Conservation (phyloP, 805 yeast genomes). For the Brettanomyces custersianus region DNA sequence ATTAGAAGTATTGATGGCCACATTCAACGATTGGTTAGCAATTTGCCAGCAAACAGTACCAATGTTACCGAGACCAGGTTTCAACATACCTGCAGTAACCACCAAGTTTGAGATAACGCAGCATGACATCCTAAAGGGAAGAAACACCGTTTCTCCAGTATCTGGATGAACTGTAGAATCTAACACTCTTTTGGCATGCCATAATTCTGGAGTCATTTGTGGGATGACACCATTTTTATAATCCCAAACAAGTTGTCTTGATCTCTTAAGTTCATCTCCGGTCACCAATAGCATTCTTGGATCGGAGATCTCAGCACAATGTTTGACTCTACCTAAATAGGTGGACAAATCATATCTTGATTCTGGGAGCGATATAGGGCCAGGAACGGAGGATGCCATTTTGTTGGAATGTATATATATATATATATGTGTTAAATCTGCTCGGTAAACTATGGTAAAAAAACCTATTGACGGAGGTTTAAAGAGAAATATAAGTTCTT, state of each 20-base stretch:
- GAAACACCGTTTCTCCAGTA: slow-evolving; percentile 82
- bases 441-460: no score
- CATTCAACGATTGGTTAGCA: slow-evolving; percentile 93
- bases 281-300: slow-evolving; percentile 83
- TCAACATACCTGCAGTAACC: slow-evolving; percentile 96
- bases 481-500: no score
- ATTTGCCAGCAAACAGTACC: slow-evolving; percentile 98
- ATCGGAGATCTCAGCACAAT: slow-evolving; percentile 87
- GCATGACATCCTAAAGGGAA: slow-evolving; percentile 96
- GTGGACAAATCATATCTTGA: slow-evolving; percentile 74
- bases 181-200: slow-evolving; percentile 80
- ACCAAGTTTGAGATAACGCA: slow-evolving; percentile 89
- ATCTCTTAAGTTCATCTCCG: slow-evolving; percentile 46
- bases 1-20: slow-evolving; percentile 93
- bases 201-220: slow-evolving; percentile 68
- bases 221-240: slow-evolving; percentile 62
- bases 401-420: no score
- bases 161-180: slow-evolving; percentile 96
- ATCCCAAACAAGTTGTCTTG: slow-evolving; percentile 59
- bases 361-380: slow-evolving; percentile 69
- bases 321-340: slow-evolving; percentile 91
- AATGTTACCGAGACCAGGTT: slow-evolving; percentile 81
- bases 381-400: slow-evolving; percentile 88
- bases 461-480: no score
- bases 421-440: no score